These are phyloP conservation scores for Colletotrichum australisinense DNA, from an alignment of 2,329 filamentous ascomycete species.

Conservation along the genomic window DNA sequence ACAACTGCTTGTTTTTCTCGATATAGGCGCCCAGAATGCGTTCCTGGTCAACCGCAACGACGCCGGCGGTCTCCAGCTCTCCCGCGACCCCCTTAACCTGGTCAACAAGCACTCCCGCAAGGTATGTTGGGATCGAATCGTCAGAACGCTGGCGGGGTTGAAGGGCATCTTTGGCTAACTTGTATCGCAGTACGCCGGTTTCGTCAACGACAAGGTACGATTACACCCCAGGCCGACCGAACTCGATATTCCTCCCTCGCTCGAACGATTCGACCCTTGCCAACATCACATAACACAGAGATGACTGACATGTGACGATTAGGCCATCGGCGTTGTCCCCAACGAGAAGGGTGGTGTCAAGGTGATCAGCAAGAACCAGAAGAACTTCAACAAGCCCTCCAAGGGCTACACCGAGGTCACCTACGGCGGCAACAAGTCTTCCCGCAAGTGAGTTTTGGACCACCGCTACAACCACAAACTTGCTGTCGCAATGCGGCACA, in stretches of 20 bases:
- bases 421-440: conserved; percentile 76
- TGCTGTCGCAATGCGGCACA: neutral
- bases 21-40: conserved; percentile 84
- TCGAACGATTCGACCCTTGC: conserved; percentile 31
- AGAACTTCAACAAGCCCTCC: conserved; percentile 78
- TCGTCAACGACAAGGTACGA: conserved; percentile 90
- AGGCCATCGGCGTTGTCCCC: conserved; percentile 86
- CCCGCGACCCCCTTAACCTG: conserved; percentile 93
- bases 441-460: conserved; percentile 76
- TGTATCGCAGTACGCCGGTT: conserved; percentile 80
- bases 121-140: conserved; percentile 60
- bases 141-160: neutral
- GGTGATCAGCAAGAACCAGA: conserved; percentile 86
- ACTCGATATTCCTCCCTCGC: neutral
- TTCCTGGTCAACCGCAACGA: conserved; percentile 91
- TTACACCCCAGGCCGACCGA: neutral
- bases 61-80: conserved; percentile 87
- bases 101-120: conserved; percentile 92
- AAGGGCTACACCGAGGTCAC: conserved; percentile 72
- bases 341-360: conserved; percentile 83
- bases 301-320: conserved; percentile 37
- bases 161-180: conserved; percentile 48
- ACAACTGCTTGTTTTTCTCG: conserved; percentile 8
- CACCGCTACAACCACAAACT: neutral
- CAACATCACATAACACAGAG: neutral